Evolutionary conservation across 2,329 filamentous ascomycete species (phyloP).

Genomic region (Nemania sp.): DNA sequence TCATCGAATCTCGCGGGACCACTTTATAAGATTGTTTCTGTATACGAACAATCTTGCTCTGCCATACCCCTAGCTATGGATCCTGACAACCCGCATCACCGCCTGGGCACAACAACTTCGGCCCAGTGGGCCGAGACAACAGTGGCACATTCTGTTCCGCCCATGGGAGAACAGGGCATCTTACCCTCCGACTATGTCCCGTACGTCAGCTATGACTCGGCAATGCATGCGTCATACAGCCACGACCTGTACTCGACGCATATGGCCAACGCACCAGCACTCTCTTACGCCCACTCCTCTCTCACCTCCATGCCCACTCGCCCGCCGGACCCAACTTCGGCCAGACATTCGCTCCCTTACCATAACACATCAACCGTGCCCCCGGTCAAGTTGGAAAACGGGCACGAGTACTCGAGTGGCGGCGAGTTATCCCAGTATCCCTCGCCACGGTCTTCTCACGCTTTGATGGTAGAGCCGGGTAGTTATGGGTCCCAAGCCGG

Average conservation of each 20-base stretch:
- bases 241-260: conserved; percentile 53
- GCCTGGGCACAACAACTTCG: conserved; percentile 48
- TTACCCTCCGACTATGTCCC: conserved; percentile 56
- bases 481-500: conserved; percentile 38
- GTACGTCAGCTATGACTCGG: conserved; percentile 53
- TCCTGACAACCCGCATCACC: conserved; percentile 44
- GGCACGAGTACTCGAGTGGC: conserved; percentile 43
- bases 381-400: conserved; percentile 47
- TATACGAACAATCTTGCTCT: conserved; percentile 48
- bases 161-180: conserved; percentile 50
- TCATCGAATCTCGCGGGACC: conserved; percentile 51
- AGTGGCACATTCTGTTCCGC: conserved; percentile 47
- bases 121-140: conserved; percentile 50
- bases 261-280: conserved; percentile 40
- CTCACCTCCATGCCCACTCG: conserved; percentile 40
- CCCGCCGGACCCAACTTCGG: conserved; percentile 38
- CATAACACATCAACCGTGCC: conserved; percentile 41
- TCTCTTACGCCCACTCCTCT: conserved; percentile 36
- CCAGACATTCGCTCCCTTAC: conserved; percentile 42
- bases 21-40: conserved; percentile 49
- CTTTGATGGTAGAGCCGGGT: conserved; percentile 39
- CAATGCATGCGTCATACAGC: conserved; percentile 49
- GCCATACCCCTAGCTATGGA: conserved; percentile 44
- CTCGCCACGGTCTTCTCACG: conserved; percentile 46
- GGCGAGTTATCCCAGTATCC: conserved; percentile 48